Base-by-base conservation (phyloP, 129 eudicot genomes). In the Artemisia annua region DNA sequence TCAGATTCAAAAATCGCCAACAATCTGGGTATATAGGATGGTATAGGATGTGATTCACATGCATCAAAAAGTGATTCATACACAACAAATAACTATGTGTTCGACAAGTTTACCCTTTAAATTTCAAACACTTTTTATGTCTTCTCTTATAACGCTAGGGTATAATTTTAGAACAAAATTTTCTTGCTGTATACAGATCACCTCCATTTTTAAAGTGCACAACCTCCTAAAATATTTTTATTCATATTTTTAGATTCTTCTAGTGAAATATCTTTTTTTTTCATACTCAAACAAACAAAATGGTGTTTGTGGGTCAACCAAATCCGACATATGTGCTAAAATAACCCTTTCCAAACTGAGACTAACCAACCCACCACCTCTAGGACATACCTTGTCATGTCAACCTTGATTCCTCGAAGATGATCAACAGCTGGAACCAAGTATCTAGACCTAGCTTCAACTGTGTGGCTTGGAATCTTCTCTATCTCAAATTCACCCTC, bases 401-500 rank as follows among this genome's bases (percentile, higher is more conserved):
- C 91, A 69, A 49, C 69, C 48, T 75, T 83, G 50, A 89, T 81
- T 72, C 74, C 63, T 75, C 67, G 90, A 72, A 83, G 78, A 75
- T 80, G 70, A 73, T 88, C 90, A 67, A 84, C 75, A 72, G 84
- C 87, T 22, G 96, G 97, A 62, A 91, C 85, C 74, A 92, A 77
- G 69, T 82, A 69, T 72, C 84, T 83, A n/a, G 91, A 79, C 70
- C 85, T 87, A 3, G 85, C 89, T 82, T 92, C 98, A 43, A 92
- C 67, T 12, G 63, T 75, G 30, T 71, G 87, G 15, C 69, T 66
- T 14, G 87, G 72, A 64, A 89, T 57, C 70, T 70, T 85, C 65
- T 92, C 98, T 54, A 92, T 89, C 86, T 87, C 94, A 58, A 80
- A 54, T 81, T 92, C 98, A 35, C 96, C 96, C 14, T 77, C 66